Percentiles rank a stretch among this genome's conserved stretches.
phyloP scores from a whole-genome alignment of 177 flowering plant species.

The Vitis hybrid region DNA sequence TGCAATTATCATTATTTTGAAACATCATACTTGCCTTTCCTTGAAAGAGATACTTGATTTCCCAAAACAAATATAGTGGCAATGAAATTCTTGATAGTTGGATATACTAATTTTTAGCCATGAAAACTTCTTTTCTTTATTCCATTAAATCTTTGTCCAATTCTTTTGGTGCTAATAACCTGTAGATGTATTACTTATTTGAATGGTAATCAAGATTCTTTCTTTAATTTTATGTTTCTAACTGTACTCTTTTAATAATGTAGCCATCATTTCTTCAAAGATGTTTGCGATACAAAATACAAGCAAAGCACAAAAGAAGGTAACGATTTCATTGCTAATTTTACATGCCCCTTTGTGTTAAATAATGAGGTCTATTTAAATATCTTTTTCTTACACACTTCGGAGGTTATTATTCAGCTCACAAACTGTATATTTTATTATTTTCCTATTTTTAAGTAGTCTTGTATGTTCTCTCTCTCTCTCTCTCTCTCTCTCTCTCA shows the following conservation, averaged over 20 bases:
- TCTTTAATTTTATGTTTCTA: slow-evolving; percentile 4
- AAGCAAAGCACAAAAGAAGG: slow-evolving; percentile 70
- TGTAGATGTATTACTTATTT: background rate
- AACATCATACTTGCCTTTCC: background rate
- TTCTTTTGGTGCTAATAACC: background rate
- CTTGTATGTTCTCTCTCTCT: background rate
- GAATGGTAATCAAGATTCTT: background rate
- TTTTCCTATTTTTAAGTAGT: background rate
- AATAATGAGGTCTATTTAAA: background rate
- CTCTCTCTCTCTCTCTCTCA: background rate
- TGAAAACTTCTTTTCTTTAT: background rate
- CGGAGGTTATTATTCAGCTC: background rate
- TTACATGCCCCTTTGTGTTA: background rate
- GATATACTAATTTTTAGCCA: background rate
- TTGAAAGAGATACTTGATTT: background rate
- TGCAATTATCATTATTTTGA: background rate
- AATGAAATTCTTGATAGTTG: background rate
- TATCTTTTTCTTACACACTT: background rate
- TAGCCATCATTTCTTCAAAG: slow-evolving; percentile 87
- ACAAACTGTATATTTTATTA: background rate
- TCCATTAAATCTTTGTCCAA: background rate
- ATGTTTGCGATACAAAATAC: slow-evolving; percentile 78
- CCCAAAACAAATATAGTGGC: background rate
- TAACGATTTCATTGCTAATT: slow-evolving; percentile 8
- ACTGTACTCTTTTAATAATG: slow-evolving; percentile 21